Percentiles rank a stretch among this genome's conserved stretches.
phyloP scores from a whole-genome alignment of 2,329 filamentous ascomycete species.

The Xylariaceae sp. region DNA sequence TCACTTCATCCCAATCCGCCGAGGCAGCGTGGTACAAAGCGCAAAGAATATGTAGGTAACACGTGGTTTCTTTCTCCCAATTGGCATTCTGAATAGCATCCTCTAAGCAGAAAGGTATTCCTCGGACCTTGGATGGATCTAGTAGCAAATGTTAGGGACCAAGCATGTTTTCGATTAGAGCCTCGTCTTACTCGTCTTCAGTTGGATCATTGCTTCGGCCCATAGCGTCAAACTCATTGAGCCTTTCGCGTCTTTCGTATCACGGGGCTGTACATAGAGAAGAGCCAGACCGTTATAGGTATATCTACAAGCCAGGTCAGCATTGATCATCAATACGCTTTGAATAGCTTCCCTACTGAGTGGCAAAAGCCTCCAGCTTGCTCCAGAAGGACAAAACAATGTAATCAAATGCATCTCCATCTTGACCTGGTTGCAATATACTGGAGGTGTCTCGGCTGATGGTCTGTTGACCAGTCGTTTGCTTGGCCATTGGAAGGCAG shows the following conservation, averaged over 20 bases:
- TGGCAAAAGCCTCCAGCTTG: constrained; percentile 55
- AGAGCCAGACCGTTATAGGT: constrained; percentile 52
- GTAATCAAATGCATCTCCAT: constrained; percentile 48
- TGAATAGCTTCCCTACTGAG: constrained; percentile 45
- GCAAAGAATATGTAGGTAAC: constrained; percentile 69
- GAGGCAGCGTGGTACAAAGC: constrained; percentile 68
- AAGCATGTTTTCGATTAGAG: constrained; percentile 4
- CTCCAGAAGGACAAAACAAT: constrained; percentile 60
- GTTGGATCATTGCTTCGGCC: constrained; percentile 37
- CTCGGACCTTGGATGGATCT: constrained; percentile 33
- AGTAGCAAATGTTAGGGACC: constrained; percentile 5
- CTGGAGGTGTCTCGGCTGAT: constrained; percentile 57
- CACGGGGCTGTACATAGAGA: constrained; percentile 35
- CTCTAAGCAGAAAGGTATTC: constrained; percentile 51
- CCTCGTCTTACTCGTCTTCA: constrained; percentile 32
- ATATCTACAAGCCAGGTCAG: constrained; percentile 40
- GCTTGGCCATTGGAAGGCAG: constrained; percentile 54
- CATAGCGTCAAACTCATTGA: constrained; percentile 32
- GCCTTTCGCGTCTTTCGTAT: too few species aligned
- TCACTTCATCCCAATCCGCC: constrained; percentile 67
- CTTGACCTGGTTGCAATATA: constrained; percentile 49
- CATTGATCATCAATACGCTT: not conserved
- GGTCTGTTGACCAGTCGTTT: constrained; percentile 44
- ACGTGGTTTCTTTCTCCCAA: constrained; percentile 65
- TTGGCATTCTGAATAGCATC: constrained; percentile 57